Evolutionary conservation across 2,329 filamentous ascomycete genomes (phyloP).

Genomic region (Diaporthe sp.): DNA sequence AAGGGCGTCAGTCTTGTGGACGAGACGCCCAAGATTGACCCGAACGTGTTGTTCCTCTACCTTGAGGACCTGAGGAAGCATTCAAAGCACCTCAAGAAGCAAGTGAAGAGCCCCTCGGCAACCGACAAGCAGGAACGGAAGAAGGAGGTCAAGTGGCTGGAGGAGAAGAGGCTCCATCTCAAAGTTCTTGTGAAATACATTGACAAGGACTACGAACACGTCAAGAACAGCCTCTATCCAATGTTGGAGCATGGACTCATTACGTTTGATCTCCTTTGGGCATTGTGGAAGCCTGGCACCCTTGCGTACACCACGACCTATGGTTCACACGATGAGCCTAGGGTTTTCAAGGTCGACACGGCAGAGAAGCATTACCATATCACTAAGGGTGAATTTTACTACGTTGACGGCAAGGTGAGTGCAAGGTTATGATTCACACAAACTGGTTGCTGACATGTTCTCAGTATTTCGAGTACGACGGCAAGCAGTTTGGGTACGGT

Average conservation of each 20-base stretch:
- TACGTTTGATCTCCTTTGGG: slow-evolving; percentile 91
- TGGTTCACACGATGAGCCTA: slow-evolving; percentile 80
- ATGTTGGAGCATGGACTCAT: slow-evolving; percentile 86
- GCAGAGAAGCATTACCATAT: slow-evolving; percentile 78
- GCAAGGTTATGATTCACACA: neutral
- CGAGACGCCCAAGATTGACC: slow-evolving; percentile 80
- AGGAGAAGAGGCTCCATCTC: slow-evolving; percentile 73
- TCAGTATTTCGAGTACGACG: slow-evolving; percentile 87
- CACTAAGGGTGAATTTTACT: slow-evolving; percentile 81
- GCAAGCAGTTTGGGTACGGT: slow-evolving; percentile 85
- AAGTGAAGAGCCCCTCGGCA: slow-evolving; percentile 57
- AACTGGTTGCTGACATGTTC: neutral
- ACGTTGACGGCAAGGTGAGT: slow-evolving; percentile 74
- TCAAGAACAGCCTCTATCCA: slow-evolving; percentile 83
- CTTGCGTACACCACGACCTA: slow-evolving; percentile 85
- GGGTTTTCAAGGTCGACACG: slow-evolving; percentile 85
- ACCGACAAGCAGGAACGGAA: slow-evolving; percentile 69
- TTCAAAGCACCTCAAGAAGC: slow-evolving; percentile 74
- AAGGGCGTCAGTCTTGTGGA: slow-evolving; percentile 86
- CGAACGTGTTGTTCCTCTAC: slow-evolving; percentile 80
- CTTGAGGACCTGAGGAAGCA: slow-evolving; percentile 80
- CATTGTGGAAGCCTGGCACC: slow-evolving; percentile 88
- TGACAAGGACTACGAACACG: slow-evolving; percentile 79
- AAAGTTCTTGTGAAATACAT: slow-evolving; percentile 66
- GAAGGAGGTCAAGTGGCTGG: slow-evolving; percentile 70